Evolutionary conservation across 2,329 filamentous ascomycete species (phyloP).

Genomic region (Magnaporthiopsis poae): DNA sequence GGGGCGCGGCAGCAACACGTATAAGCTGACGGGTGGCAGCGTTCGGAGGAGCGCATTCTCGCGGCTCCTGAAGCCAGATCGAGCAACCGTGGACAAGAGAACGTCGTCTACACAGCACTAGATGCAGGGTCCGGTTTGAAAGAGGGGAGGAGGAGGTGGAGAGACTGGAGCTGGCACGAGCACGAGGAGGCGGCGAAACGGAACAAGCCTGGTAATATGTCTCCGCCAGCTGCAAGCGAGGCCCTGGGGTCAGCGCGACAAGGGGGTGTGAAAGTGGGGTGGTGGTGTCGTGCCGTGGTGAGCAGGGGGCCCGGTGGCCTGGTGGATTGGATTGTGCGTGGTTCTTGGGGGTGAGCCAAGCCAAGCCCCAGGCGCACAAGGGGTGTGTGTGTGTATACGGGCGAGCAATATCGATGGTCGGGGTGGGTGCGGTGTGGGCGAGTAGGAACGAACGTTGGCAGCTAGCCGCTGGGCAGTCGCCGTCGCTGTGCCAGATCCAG

Average conservation of each 20-base stretch:
- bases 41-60: slow-evolving; percentile 1
- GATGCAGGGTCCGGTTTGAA: not conserved
- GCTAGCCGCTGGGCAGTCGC: not conserved
- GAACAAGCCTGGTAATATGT: slow-evolving; percentile 6
- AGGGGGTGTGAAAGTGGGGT: slow-evolving; percentile 2
- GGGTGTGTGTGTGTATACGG: not conserved
- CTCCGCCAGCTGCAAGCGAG: slow-evolving; percentile 5
- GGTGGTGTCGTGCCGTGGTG: not conserved
- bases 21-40: not conserved
- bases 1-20: not conserved
- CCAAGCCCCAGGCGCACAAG: not conserved
- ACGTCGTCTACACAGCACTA: not conserved
- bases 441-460: not conserved
- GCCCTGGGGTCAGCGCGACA: slow-evolving; percentile 1
- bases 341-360: not conserved
- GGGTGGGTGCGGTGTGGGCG: not conserved
- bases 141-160: not conserved
- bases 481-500: not conserved
- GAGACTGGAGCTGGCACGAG: not conserved
- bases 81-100: not conserved
- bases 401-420: slow-evolving; percentile 1
- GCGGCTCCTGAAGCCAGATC: not conserved
- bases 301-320: not conserved
- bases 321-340: not conserved
- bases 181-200: slow-evolving; percentile 3